A percentile compares a stretch with the other conserved stretches of the same genome.
phyloP scores from a whole-genome alignment of 768 basidiomycete species.

The Boletus patriciae region DNA sequence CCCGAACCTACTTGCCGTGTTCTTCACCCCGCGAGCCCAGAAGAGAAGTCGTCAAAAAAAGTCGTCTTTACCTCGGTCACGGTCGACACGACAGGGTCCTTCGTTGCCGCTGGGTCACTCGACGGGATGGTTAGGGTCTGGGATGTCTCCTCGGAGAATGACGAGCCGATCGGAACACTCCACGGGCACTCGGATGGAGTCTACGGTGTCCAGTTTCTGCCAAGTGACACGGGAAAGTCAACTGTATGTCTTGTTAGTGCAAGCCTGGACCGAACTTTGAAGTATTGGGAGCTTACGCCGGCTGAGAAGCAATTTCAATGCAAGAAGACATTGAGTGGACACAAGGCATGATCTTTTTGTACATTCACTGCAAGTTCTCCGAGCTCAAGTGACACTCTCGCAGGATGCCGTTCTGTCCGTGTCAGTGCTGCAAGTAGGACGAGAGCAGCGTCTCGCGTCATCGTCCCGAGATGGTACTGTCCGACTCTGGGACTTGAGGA shows the following conservation, averaged over 20 bases:
- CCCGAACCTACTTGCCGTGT: slow-evolving; percentile 21
- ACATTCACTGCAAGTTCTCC: neutral
- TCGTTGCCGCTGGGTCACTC: slow-evolving; percentile 53
- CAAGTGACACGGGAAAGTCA: slow-evolving; percentile 20
- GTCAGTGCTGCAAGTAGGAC: slow-evolving; percentile 34
- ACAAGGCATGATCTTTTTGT: slow-evolving; percentile 19
- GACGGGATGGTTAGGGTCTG: slow-evolving; percentile 54
- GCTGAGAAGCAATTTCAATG: slow-evolving; percentile 28
- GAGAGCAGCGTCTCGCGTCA: slow-evolving; percentile 36
- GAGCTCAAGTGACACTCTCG: neutral
- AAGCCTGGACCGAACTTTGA: slow-evolving; percentile 33
- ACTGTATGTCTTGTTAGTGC: slow-evolving; percentile 32
- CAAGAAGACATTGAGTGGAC: slow-evolving; percentile 33
- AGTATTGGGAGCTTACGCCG: slow-evolving; percentile 47
- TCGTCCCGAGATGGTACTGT: slow-evolving; percentile 39
- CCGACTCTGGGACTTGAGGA: slow-evolving; percentile 37
- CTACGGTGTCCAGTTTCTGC: slow-evolving; percentile 34
- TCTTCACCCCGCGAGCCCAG: slow-evolving; percentile 19
- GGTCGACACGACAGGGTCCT: slow-evolving; percentile 35
- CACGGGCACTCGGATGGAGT: slow-evolving; percentile 33
- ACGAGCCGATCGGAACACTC: slow-evolving; percentile 22
- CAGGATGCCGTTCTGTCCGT: slow-evolving; percentile 35
- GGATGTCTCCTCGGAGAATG: slow-evolving; percentile 42
- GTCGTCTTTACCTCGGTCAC: slow-evolving; percentile 33
- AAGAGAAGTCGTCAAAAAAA: slow-evolving; percentile 21